Conservation (phyloP, 495 filamentous ascomycete genomes). For the Podospora fimiseda region DNA sequence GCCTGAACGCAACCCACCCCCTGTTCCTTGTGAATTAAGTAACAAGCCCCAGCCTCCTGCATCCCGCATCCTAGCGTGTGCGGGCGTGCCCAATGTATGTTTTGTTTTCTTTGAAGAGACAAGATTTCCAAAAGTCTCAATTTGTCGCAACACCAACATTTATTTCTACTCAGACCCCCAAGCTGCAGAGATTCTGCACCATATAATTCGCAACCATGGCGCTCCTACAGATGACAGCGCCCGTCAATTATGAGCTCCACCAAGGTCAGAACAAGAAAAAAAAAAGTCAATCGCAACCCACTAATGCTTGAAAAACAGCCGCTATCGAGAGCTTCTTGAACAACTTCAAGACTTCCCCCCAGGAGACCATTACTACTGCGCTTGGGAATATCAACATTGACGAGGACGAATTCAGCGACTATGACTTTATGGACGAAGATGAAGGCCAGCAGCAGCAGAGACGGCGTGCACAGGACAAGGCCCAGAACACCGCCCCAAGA, state of each 20-base stretch:
- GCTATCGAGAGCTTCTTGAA: conserved; percentile 84
- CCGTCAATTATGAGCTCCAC: conserved; percentile 82
- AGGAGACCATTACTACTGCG: conserved; percentile 66
- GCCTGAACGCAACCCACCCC: conserved; percentile 16
- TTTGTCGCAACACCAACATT: background rate
- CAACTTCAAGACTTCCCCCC: conserved; percentile 77
- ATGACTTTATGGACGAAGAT: conserved; percentile 89
- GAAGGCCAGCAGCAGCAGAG: conserved; percentile 50
- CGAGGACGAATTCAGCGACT: conserved; percentile 82
- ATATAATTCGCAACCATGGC: conserved; percentile 57
- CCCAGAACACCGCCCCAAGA: conserved; percentile 48
- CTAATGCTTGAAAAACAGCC: conserved; percentile 35
- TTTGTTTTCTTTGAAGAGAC: conserved; percentile 6
- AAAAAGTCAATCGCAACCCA: background rate
- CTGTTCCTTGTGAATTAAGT: background rate
- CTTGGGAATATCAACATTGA: conserved; percentile 80
- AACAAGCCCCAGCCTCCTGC: conserved; percentile 21
- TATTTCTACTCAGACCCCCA: conserved; percentile 7
- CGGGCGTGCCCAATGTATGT: conserved; percentile 6
- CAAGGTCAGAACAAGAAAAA: conserved; percentile 49
- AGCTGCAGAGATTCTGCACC: too few relatives aligned
- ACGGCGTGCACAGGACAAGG: conserved; percentile 32
- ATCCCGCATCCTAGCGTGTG: background rate
- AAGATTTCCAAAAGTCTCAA: background rate
- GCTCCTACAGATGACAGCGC: conserved; percentile 64